Percentiles rank a stretch among this genome's conserved stretches.
phyloP scores from a whole-genome alignment of 2,329 filamentous ascomycete genomes.

The Allantophomopsis lycopodina region DNA sequence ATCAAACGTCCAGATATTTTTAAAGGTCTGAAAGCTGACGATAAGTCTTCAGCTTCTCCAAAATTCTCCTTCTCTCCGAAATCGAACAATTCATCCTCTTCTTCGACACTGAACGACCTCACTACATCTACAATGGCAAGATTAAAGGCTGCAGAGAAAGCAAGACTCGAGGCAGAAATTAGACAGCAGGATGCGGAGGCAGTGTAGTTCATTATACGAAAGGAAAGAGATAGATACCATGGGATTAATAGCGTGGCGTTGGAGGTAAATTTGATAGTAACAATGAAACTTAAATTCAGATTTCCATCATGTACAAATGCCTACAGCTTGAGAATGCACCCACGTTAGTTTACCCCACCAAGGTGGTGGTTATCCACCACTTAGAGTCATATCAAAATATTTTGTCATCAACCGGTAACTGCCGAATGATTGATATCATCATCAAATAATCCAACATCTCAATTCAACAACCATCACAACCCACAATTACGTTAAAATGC shows the following conservation, averaged over 20 bases:
- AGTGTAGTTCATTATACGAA: slow-evolving; percentile 7
- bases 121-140: slow-evolving; percentile 35
- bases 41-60: slow-evolving; percentile 20
- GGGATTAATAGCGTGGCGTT: slow-evolving; percentile 12
- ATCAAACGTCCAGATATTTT: slow-evolving; percentile 19
- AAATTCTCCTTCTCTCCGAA: slow-evolving; percentile 18
- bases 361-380: too few species aligned
- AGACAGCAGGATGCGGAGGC: slow-evolving; percentile 28
- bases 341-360: too few species aligned
- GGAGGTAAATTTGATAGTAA: not conserved
- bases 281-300: too few species aligned
- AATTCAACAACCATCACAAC: too few species aligned
- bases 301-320: too few species aligned
- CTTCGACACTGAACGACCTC: slow-evolving; percentile 15
- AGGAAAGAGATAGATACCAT: slow-evolving; percentile 2
- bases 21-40: slow-evolving; percentile 23
- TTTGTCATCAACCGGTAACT: too few species aligned
- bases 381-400: too few species aligned
- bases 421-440: too few species aligned
- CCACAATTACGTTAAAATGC: too few species aligned
- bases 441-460: too few species aligned
- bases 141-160: slow-evolving; percentile 39
- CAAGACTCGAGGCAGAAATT: slow-evolving; percentile 36
- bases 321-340: too few species aligned
- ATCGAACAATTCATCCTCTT: slow-evolving; percentile 5